Percentiles rank a stretch among this genome's conserved stretches.
These are phyloP conservation scores for Auricularia heimuer DNA, from an alignment of 768 basidiomycete species.

Conservation along the genomic window DNA sequence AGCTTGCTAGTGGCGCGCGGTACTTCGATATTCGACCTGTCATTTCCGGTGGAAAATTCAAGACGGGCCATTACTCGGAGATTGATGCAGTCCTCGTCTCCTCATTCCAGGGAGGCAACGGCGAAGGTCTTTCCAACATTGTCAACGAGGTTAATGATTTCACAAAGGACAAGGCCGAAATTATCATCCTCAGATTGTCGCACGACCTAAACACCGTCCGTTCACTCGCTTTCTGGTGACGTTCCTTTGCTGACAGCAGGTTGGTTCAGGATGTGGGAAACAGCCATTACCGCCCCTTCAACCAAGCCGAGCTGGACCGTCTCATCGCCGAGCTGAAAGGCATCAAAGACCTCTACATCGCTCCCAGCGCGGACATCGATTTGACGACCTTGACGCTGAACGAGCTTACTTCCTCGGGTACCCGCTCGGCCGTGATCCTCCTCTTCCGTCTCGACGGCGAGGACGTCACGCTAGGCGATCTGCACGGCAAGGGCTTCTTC, in stretches of 20 bases:
- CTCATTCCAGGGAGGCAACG: neutral
- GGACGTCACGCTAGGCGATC: neutral
- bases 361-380: neutral
- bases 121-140: neutral
- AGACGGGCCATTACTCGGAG: conserved; percentile 1
- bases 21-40: neutral
- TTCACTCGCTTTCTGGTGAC: neutral
- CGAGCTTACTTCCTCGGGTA: neutral
- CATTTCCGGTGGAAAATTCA: neutral
- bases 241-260: neutral
- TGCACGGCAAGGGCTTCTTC: conserved; percentile 1
- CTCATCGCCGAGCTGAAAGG: neutral
- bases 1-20: neutral
- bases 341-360: neutral
- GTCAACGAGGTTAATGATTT: neutral
- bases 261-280: neutral
- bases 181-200: neutral
- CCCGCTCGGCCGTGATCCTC: neutral
- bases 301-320: neutral
- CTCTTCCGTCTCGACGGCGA: neutral
- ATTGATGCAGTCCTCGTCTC: neutral
- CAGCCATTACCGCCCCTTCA: neutral
- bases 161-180: neutral
- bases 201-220: neutral
- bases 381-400: neutral